Evolutionary conservation across 345 rosid species (phyloP), one percentile per base, ranked within the genome.

Genomic region (Nephelium lappaceum): DNA sequence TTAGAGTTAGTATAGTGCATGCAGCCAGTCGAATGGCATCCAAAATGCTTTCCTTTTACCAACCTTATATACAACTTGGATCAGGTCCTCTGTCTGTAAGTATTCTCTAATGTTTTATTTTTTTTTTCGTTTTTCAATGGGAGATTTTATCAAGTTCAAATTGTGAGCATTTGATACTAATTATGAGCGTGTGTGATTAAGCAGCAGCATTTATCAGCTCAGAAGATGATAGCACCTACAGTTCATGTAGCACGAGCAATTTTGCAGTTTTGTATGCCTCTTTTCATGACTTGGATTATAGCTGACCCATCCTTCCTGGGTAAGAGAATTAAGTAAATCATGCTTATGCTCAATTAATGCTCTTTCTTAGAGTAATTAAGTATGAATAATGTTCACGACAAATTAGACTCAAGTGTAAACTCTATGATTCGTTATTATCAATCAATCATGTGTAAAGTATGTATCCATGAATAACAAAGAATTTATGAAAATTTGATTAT

Each of bases 21-120:
- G 67, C 42, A 24, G 76, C 74, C 41, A 78, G 75, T 55, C 31
- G 79, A 63, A 73, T 81, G 81, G 81, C 78, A 62, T 81, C 76
- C 16, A 78, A 77, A 77, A 60, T 74, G 70, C 75, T 73, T 11
- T 14, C 78, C 1, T 11, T 49, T 69, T 81, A 77, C 61, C 75
- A 53, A 19, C 84, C 78, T 24, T 73, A 77, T 66, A 12, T 73
- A 67, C 49, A 77, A 43, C 68, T 81, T 49, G 57, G 77, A 69
- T 77, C 43, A 3, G 75, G 31, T 23, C 70, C 73, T 25, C 14
- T 80, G 5, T 62, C 76, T 55, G 78, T 73, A 73, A 67, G 81
- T 39, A 66, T 66, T 31, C 36, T 31, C 36, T 31, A 31, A 31
- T 4, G 36, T 31, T 31, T 31, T n/a, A n/a, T n/a, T 27, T 27